Evolutionary conservation across 306 rosid species (phyloP).

Genomic region (Medicago lupulina): DNA sequence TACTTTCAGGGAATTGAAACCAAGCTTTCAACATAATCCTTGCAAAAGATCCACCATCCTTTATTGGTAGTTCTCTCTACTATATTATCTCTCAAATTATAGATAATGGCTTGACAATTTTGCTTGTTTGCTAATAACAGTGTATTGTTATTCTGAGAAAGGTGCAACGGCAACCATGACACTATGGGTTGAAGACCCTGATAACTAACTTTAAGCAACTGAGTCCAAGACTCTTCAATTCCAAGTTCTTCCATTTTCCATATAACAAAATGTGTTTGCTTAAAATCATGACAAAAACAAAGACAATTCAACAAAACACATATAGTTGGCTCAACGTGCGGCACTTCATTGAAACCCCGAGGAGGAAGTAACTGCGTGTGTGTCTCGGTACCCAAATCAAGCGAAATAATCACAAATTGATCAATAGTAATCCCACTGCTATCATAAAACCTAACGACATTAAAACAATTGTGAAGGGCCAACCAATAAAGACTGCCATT

Average conservation of each 20-base stretch:
- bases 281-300: conserved; percentile 8
- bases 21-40: conserved; percentile 17
- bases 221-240: conserved; percentile 1
- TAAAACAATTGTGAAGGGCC: neutral
- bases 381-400: neutral
- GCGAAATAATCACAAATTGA: neutral
- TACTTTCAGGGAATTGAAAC: neutral
- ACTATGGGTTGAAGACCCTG: neutral
- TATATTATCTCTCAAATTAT: neutral
- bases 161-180: neutral
- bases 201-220: neutral
- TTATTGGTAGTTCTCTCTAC: neutral
- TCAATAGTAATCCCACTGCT: neutral
- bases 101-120: neutral
- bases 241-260: neutral
- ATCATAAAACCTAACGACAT: neutral
- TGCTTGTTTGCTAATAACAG: neutral
- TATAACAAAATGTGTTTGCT: neutral
- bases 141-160: neutral
- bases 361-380: neutral
- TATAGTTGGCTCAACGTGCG: neutral
- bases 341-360: neutral
- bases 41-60: neutral
- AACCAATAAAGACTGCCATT: neutral
- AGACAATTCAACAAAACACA: neutral